phyloP scores from a whole-genome alignment of 1,284 basidiomycete genomes.

The Boletus semigastroideus region DNA sequence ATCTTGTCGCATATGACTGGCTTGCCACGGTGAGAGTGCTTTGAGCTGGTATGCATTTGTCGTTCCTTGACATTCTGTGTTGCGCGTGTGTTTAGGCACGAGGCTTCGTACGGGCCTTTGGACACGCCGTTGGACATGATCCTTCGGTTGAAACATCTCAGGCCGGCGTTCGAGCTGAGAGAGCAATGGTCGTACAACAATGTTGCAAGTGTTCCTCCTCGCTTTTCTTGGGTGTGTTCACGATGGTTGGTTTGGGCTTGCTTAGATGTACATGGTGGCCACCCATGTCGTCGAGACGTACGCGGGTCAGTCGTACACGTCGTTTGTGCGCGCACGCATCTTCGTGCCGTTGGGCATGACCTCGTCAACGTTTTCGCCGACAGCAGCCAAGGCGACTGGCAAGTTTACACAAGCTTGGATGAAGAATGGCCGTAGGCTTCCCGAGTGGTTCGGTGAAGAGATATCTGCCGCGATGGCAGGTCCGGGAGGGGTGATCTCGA shows the following conservation, averaged over 20 bases:
- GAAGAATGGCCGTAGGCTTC: conserved; percentile 25
- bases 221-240: too few species aligned
- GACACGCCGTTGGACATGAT: conserved; percentile 32
- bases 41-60: too few species aligned
- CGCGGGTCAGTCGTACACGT: conserved; percentile 33
- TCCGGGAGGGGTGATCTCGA: conserved; percentile 38
- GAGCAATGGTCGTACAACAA: conserved; percentile 44
- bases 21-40: conserved; percentile 35
- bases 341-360: conserved; percentile 35
- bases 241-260: neutral
- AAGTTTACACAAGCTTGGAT: conserved; percentile 37
- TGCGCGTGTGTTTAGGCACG: conserved; percentile 32
- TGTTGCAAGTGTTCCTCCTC: conserved; percentile 23
- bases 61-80: too few species aligned
- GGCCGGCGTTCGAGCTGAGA: conserved; percentile 39
- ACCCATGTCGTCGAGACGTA: conserved; percentile 37
- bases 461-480: conserved; percentile 28
- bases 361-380: conserved; percentile 37
- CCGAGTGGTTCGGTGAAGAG: conserved; percentile 29
- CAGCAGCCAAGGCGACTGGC: conserved; percentile 33
- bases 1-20: conserved; percentile 42
- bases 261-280: conserved; percentile 38
- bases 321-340: conserved; percentile 34
- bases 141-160: conserved; percentile 33
- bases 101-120: conserved; percentile 31